Percentiles rank a stretch among this genome's conserved stretches.
Conservation (phyloP, 169 alveolate genomes). For the Eimeria falciformis region DNA sequence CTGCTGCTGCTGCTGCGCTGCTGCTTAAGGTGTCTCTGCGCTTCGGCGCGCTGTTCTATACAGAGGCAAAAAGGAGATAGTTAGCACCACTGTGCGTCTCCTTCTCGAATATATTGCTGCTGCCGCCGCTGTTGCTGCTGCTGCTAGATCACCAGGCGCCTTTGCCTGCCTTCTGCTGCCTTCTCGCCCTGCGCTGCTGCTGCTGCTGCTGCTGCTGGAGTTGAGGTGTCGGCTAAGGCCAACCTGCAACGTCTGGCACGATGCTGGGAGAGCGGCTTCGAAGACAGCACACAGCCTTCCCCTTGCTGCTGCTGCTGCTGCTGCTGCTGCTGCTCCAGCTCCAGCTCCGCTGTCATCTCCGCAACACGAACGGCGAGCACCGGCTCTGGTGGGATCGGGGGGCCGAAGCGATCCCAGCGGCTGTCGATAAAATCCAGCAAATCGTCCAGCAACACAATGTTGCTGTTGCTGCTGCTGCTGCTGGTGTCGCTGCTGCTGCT, state of each 20-base stretch:
- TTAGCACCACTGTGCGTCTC: too few relatives aligned
- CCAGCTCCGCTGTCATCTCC: conserved; percentile 19
- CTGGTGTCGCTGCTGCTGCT: neutral
- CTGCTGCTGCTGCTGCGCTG: too few relatives aligned
- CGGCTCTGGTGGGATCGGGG: conserved; percentile 8
- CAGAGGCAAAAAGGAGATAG: too few relatives aligned
- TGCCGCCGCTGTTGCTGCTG: neutral
- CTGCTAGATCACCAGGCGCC: neutral
- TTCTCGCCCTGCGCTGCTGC: neutral
- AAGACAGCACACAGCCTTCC: neutral
- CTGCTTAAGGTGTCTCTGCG: too few relatives aligned
- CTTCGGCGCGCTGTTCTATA: too few relatives aligned
- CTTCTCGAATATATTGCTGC: too few relatives aligned
- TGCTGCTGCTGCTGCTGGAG: neutral
- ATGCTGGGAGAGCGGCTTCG: neutral
- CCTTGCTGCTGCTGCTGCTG: conserved; percentile 19
- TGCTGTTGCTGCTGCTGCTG: conserved; percentile 2
- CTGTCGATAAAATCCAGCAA: neutral
- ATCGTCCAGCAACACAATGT: conserved; percentile 28
- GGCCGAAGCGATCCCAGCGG: conserved; percentile 17
- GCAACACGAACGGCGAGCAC: neutral
- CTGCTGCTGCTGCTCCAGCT: neutral
- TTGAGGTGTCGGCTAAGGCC: neutral
- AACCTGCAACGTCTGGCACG: conserved; percentile 17
- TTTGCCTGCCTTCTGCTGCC: neutral